Base-by-base conservation (phyloP, 345 rosid species). In the Gynandropsis gynandra region DNA sequence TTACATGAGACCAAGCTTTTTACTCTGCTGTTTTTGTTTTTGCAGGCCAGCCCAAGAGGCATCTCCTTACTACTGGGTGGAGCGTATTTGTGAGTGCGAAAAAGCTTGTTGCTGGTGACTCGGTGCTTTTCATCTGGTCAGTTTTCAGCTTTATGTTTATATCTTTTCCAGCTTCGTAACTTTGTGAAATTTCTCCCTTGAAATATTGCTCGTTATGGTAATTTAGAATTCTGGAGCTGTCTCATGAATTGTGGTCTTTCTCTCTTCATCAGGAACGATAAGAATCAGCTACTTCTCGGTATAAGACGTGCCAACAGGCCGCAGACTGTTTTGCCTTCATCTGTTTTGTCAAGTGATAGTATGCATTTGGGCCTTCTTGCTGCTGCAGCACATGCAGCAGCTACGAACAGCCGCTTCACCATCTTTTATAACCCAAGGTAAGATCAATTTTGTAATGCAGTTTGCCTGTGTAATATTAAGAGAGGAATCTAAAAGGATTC, bases 331-430 rank as follows among this genome's bases (percentile, higher is more conserved):
- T 83, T 87, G 96, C 96, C 96, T 63, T 87, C 96, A 18, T 87
- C 96, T 1, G 96, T 87, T 57, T 68, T 87, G 51, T 87, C 96
- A 36, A 87, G 96, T 46, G 96, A 87, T 50, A 87, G 96, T 71
- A 87, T 87, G 96, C 96, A 87, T 62, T 56, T 87, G 66, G 96
- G 96, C 46, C 87, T 87, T 62, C 96, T 87, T 63, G 96, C 96
- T 61, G 96, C 96, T 4, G 96, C 96, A 42, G 89, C 96, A 54
- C 96, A 87, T 71, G 96, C 96, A 7, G 93, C 96, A 18, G 83
- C 96, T 33, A 87, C 96, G 50, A 81, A 83, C 65, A 87, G 96
- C 56, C 82, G 96, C 9, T 87, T 87, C 68, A 83, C 96, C 20
- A 81, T 87, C 63, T 87, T 83, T 66, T 87, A 66, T 65, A 87